Evolutionary conservation across 129 eudicot species (phyloP), one percentile per base, ranked within the genome.

Genomic region (Heracleum sosnowskyi): DNA sequence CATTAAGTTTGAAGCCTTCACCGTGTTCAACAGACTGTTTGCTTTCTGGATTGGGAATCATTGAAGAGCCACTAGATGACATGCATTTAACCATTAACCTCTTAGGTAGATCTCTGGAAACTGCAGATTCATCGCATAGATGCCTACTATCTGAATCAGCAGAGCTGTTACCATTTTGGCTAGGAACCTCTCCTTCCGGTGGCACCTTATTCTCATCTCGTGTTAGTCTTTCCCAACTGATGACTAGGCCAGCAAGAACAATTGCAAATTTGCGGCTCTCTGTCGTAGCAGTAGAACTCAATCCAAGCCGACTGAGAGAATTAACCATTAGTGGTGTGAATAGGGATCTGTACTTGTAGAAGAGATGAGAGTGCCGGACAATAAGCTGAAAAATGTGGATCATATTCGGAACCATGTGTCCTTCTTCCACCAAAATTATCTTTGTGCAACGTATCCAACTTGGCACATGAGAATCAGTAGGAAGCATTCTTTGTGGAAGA

Each of bases 1-100:
- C 98, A 90, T 90, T 95, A 28, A 97, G 98, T 83, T 91, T 95
- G 80, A 91, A 91, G 72, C 91, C 97, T 81, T 95, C 97, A 87
- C 90, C 96, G 81, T 91, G 98, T 46, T 91, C 91, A 45, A 86
- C 55, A 68, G 97, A 86, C 57, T 97, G 96, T 53, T 91, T 89
- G 76, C 96, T 86, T 80, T 90, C 98, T 46, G 90, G 85, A 77
- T 85, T 95, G 36, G 96, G 89, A 73, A 91, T 90, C 39, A 97
- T 90, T 45, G 96, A 87, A 78, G 96, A 79, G 33, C 91, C 97
- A 69, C 92, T 90, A 76, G 98, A 96, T 76, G 98, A 91, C 89
- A 92, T 90, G 84, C 88, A 91, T 81, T 95, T 94, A 49, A 91
- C 90, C 89, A 89, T 90, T 33, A 90, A 82, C 75, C 96, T 86